Conservation (phyloP, 2,329 filamentous ascomycete species). For the Chaetomium strumarium region DNA sequence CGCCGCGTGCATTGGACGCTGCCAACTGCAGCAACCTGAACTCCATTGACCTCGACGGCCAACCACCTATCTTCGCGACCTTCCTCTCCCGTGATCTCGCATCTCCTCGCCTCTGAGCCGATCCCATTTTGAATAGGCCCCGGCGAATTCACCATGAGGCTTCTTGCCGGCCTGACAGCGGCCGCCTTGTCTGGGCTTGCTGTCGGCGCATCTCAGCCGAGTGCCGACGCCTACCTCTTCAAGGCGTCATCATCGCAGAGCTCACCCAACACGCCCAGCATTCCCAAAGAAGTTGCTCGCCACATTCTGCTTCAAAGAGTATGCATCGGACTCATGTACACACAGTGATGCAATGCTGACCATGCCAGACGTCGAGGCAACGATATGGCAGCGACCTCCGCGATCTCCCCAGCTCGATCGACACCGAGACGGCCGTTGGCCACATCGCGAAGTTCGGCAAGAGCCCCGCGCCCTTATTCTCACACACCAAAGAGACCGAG, state of each 20-base stretch:
- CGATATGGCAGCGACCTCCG: conserved; percentile 41
- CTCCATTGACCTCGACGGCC: not conserved
- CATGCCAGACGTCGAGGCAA: conserved; percentile 22
- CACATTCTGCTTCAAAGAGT: conserved; percentile 55
- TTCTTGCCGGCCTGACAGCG: conserved; percentile 27
- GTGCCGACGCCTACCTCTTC: conserved; percentile 51
- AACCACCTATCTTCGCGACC: not conserved
- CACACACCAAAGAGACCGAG: conserved; percentile 27
- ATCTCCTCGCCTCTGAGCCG: not conserved
- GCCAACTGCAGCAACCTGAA: not conserved
- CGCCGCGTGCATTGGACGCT: not conserved
- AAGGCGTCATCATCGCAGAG: conserved; percentile 30
- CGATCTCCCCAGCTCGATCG: conserved; percentile 38
- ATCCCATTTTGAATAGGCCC: not conserved
- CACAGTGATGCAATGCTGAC: not conserved
- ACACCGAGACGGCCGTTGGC: conserved; percentile 45
- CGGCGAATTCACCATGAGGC: conserved; percentile 26
- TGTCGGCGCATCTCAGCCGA: conserved; percentile 31
- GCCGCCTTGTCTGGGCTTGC: conserved; percentile 30
- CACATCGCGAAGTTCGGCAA: conserved; percentile 58
- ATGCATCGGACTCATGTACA: conserved; percentile 22
- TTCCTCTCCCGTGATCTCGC: not conserved
- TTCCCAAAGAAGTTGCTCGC: conserved; percentile 50
- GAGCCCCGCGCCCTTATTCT: conserved; percentile 46
- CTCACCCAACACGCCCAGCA: conserved; percentile 33